A percentile compares a stretch with the other conserved stretches of the same genome.
These are phyloP conservation scores for Gaertneriomyces sp. DNA, from an alignment of 192 early-diverging fungal genomes.

Conservation along the genomic window DNA sequence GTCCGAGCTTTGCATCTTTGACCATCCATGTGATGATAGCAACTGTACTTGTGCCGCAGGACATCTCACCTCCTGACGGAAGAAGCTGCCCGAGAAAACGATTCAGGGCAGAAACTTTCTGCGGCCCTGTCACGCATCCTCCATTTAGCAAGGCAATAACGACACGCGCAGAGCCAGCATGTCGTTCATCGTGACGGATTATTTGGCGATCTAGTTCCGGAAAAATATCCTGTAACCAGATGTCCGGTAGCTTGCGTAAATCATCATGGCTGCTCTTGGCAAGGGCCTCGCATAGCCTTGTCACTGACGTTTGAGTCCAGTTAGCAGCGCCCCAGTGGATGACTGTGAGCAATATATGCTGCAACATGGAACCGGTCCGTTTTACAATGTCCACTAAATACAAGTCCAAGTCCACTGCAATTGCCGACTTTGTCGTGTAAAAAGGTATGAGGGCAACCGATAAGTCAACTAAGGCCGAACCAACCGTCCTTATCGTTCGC, in stretches of 20 bases:
- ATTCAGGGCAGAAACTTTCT: not conserved
- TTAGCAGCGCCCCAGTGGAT: constrained; percentile 16
- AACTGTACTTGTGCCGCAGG: not conserved
- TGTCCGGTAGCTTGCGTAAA: not conserved
- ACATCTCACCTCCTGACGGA: no score
- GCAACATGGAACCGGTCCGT: not conserved
- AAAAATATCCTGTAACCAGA: not conserved
- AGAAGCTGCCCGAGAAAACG: not conserved
- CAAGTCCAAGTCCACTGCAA: no score
- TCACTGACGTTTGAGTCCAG: constrained; percentile 1
- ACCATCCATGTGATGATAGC: not conserved
- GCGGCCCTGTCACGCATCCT: not conserved
- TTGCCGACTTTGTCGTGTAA: no score
- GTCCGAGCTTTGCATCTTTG: constrained; percentile 9
- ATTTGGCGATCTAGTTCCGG: not conserved
- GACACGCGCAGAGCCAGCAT: constrained; percentile 5
- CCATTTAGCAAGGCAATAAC: constrained; percentile 5
- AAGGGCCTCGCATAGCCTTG: not conserved
- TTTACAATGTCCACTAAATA: not conserved
- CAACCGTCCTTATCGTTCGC: constrained; percentile 1
- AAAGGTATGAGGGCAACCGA: no score
- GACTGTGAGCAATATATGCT: not conserved
- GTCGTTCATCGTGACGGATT: constrained; percentile 7
- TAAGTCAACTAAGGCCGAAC: not conserved
- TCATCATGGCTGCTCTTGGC: not conserved